These are phyloP conservation scores for Trichosanthes cucumerina DNA, from an alignment of 306 rosid species.

Conservation along the genomic window DNA sequence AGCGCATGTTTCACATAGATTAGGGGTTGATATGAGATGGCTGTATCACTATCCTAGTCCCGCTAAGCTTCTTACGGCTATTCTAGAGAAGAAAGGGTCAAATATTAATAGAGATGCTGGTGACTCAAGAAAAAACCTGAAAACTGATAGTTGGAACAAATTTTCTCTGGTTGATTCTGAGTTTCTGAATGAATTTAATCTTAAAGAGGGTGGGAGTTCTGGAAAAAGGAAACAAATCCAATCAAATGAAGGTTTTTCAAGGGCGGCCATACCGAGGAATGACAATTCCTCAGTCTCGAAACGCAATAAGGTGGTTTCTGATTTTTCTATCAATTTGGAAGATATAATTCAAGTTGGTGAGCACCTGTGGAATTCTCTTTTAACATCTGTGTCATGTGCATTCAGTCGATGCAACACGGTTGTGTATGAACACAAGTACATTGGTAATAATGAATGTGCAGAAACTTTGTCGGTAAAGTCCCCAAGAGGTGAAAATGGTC, in stretches of 20 bases:
- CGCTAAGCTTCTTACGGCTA: slow-evolving; percentile 51
- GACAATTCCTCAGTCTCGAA: slow-evolving; percentile 27
- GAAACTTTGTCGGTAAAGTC: slow-evolving; percentile 25
- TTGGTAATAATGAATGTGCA: slow-evolving; percentile 18
- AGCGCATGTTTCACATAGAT: slow-evolving; percentile 64
- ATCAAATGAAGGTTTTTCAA: slow-evolving; percentile 4
- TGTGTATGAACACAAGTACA: slow-evolving; percentile 24
- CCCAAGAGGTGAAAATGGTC: slow-evolving; percentile 33
- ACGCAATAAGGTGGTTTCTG: slow-evolving; percentile 34
- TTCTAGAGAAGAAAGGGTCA: slow-evolving; percentile 41
- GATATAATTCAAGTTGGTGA: slow-evolving; percentile 12
- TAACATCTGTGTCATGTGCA: slow-evolving; percentile 38
- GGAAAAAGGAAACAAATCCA: slow-evolving; percentile 10
- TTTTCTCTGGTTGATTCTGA: slow-evolving; percentile 19
- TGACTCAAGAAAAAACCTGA: slow-evolving; percentile 23
- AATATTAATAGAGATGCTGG: slow-evolving; percentile 23
- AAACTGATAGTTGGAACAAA: slow-evolving; percentile 14
- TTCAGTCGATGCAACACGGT: slow-evolving; percentile 75
- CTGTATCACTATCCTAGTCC: slow-evolving; percentile 58
- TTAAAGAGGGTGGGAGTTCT: slow-evolving; percentile 15
- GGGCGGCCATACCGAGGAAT: slow-evolving; percentile 18
- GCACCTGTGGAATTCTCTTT: slow-evolving; percentile 35
- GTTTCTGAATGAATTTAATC: slow-evolving; percentile 18
- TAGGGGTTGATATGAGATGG: slow-evolving; percentile 72
- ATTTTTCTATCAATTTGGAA: slow-evolving; percentile 17